These are phyloP conservation scores for Takashimella koratensis DNA, from an alignment of 1,284 basidiomycete species.

Conservation along the genomic window DNA sequence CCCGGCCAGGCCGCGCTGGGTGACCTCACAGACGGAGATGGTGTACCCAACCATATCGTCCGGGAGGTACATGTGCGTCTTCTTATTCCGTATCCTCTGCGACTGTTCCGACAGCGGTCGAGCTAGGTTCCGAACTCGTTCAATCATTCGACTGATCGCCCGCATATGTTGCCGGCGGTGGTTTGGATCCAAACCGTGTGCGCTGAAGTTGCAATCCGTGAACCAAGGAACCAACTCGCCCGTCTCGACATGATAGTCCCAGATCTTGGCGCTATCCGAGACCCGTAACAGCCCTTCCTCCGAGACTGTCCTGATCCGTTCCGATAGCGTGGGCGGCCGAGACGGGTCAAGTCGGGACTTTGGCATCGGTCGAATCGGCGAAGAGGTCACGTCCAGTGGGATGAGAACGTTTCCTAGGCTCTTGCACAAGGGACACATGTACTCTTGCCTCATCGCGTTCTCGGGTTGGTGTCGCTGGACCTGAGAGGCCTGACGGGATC, in stretches of 20 bases:
- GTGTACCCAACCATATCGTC: constrained; percentile 89
- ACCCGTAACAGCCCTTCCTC: constrained; percentile 42
- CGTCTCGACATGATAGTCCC: constrained; percentile 47
- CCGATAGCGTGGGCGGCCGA: constrained; percentile 25
- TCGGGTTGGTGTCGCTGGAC: constrained; percentile 93
- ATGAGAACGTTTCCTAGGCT: constrained; percentile 91
- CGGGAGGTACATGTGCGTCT: constrained; percentile 67
- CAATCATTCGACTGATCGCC: constrained; percentile 38
- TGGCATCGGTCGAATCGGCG: constrained; percentile 16
- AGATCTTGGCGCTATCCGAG: constrained; percentile 43
- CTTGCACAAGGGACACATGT: constrained; percentile 98
- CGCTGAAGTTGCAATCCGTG: constrained; percentile 35
- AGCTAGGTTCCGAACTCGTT: constrained; percentile 38
- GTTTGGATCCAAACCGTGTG: constrained; percentile 23
- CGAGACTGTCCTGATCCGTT: constrained; percentile 44
- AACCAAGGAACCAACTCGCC: constrained; percentile 48
- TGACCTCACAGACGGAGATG: constrained; percentile 73
- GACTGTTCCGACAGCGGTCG: constrained; percentile 45
- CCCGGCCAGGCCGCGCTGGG: constrained; percentile 61
- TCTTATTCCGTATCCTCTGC: constrained; percentile 40
- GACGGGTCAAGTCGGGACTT: constrained; percentile 17
- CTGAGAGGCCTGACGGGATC: constrained; percentile 83
- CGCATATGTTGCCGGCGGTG: constrained; percentile 28
- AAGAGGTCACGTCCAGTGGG: constrained; percentile 58
- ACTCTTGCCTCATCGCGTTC: constrained; percentile 85